Percentiles rank a stretch among this genome's conserved stretches.
phyloP scores from a whole-genome alignment of 352 stramenopile genomes.

The Phytophthora ramorum region DNA sequence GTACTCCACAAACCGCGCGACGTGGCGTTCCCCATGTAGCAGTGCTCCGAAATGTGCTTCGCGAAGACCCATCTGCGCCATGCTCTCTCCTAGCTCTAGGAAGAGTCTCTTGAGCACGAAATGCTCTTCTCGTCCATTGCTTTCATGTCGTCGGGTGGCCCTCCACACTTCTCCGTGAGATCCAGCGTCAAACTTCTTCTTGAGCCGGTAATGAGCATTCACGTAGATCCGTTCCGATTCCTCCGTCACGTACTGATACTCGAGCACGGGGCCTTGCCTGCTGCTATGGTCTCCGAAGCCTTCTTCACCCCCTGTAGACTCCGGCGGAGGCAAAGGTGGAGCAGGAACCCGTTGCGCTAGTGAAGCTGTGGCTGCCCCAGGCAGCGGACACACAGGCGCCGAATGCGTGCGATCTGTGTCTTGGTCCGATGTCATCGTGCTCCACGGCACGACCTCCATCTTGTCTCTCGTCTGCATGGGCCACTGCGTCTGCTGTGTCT shows the following conservation, averaged over 20 bases:
- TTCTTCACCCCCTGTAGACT: slow-evolving; percentile 7
- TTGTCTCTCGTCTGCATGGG: slow-evolving; percentile 26
- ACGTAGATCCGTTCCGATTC: slow-evolving; percentile 73
- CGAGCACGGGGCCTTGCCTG: slow-evolving; percentile 61
- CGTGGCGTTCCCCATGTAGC: slow-evolving; percentile 57
- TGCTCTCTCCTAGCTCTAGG: slow-evolving; percentile 63
- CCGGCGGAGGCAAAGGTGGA: slow-evolving; percentile 26
- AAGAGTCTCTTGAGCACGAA: slow-evolving; percentile 91
- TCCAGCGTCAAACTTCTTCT: slow-evolving; percentile 84
- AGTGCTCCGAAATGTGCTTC: slow-evolving; percentile 85
- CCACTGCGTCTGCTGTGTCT: slow-evolving; percentile 21
- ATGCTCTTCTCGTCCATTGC: slow-evolving; percentile 40
- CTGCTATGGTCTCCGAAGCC: neutral
- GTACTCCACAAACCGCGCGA: slow-evolving; percentile 89
- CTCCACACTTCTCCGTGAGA: slow-evolving; percentile 88
- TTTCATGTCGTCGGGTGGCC: slow-evolving; percentile 41
- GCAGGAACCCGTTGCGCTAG: slow-evolving; percentile 10
- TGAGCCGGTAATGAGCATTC: slow-evolving; percentile 77
- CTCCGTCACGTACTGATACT: slow-evolving; percentile 72
- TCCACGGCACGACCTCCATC: slow-evolving; percentile 35
- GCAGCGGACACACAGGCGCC: slow-evolving; percentile 26
- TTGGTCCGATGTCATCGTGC: slow-evolving; percentile 6
- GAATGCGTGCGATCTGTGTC: slow-evolving; percentile 3
- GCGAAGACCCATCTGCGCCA: slow-evolving; percentile 78
- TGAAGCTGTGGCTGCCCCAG: slow-evolving; percentile 20